Evolutionary conservation across 2,329 filamentous ascomycete species (phyloP).

Genomic region (Emergomyces africanus): DNA sequence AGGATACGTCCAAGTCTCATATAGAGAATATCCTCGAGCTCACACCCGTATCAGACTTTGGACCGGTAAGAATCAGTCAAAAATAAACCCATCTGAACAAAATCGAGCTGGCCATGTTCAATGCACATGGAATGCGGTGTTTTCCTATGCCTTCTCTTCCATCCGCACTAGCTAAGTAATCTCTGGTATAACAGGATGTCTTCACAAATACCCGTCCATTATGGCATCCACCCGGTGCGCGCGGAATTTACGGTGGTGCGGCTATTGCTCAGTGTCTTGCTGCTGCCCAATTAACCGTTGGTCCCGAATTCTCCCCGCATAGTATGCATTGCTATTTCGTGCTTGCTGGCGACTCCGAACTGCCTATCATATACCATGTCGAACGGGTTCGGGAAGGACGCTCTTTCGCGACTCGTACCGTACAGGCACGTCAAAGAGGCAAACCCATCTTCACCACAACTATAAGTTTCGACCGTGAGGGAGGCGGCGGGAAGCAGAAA

Average conservation of each 20-base stretch:
- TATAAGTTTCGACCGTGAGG: slow-evolving; percentile 66
- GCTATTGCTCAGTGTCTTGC: slow-evolving; percentile 87
- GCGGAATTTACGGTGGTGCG: slow-evolving; percentile 85
- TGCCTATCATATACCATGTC: slow-evolving; percentile 89
- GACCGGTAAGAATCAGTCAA: slow-evolving; percentile 42
- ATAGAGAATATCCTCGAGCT: slow-evolving; percentile 87
- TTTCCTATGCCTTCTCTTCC: not conserved
- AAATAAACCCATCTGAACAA: not conserved
- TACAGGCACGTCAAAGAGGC: slow-evolving; percentile 85
- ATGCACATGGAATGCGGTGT: not conserved
- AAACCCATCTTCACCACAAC: slow-evolving; percentile 92
- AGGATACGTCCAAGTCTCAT: slow-evolving; percentile 57
- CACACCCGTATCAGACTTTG: slow-evolving; percentile 51
- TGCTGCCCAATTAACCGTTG: slow-evolving; percentile 79
- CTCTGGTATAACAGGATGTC: slow-evolving; percentile 53
- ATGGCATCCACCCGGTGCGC: slow-evolving; percentile 84
- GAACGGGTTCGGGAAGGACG: slow-evolving; percentile 84
- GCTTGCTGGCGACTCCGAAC: slow-evolving; percentile 69
- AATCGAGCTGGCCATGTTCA: not conserved
- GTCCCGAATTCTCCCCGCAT: slow-evolving; percentile 66
- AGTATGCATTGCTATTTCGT: slow-evolving; percentile 99
- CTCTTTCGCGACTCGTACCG: slow-evolving; percentile 81
- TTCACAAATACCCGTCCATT: slow-evolving; percentile 88
- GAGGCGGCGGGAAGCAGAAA: slow-evolving; percentile 36
- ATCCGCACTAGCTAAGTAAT: no score